Base-by-base conservation (phyloP, 2,329 filamentous ascomycete genomes). In the Arthrinium phaeospermum region DNA sequence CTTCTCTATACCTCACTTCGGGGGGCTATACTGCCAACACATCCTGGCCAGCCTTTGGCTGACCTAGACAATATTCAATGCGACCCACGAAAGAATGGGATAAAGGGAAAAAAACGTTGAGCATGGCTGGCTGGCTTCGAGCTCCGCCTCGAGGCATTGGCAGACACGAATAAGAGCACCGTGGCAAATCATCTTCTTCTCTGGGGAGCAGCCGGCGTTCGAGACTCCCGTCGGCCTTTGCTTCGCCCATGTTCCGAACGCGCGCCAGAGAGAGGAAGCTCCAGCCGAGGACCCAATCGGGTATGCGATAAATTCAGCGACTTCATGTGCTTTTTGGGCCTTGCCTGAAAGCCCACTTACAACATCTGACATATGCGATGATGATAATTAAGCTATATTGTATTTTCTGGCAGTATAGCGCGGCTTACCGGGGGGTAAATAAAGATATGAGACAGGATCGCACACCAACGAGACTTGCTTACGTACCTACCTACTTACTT, bases 391-490 rank as follows among this genome's bases (percentile, higher is more conserved):
- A 64, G 57, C 57, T 64, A 61, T 61, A 61, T n/a, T n/a, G n/a
- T 64, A 64, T 64, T 64, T 64, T 64, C 57, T 64, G 34, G 57
- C 57, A 64, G 57, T 64, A 64, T 64, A 64, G 57, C 57, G 57
- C 57, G 57, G 57, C 34, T 64, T 64, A 64, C 57, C 13, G 57
- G 49, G 47, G 57, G 53, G 57, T 34, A 7, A 13, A 24, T 41
- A 24, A 41, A 64, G 30, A 41, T 64, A 14, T 64, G 57, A 64
- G 57, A 64, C 57, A 64, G 34, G 22, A 64, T 64, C 57, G 57
- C 57, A 41, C 57, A 64, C 34, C 19, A 64, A 41, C 22, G 34
- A 10, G 34, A 22, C 57, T 37, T 34, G 16, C 57, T 24, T 22
- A 41, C 37, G 8, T 41, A 41, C 7, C 6, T 41, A 41, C 37